Percentiles rank a stretch among this genome's conserved stretches.
phyloP scores from a whole-genome alignment of 2,329 filamentous ascomycete species.

The Aspergillus sp. region DNA sequence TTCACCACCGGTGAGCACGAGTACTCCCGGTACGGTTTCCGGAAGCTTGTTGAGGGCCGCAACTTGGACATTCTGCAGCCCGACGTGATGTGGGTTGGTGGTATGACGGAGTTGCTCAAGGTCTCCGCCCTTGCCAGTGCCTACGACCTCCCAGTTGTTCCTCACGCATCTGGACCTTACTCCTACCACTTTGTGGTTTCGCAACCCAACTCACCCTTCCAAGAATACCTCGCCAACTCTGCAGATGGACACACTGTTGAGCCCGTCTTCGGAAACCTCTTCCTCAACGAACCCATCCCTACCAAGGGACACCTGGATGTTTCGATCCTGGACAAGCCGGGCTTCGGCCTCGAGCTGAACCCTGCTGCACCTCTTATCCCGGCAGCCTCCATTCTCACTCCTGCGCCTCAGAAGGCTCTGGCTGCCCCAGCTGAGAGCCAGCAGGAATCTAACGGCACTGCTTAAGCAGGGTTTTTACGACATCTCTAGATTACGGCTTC shows the following conservation, averaged over 20 bases:
- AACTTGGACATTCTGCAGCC: slow-evolving; percentile 94
- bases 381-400: slow-evolving; percentile 70
- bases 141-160: slow-evolving; percentile 91
- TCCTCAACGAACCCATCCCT: slow-evolving; percentile 87
- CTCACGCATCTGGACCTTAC: slow-evolving; percentile 92
- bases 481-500: not conserved
- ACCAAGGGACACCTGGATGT: slow-evolving; percentile 78
- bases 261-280: slow-evolving; percentile 89
- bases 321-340: slow-evolving; percentile 79
- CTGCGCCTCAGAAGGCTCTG: slow-evolving; percentile 55
- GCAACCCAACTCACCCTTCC: slow-evolving; percentile 90
- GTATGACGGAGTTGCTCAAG: slow-evolving; percentile 87
- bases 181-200: slow-evolving; percentile 96
- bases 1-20: slow-evolving; percentile 97
- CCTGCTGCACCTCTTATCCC: slow-evolving; percentile 78
- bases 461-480: not conserved
- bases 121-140: slow-evolving; percentile 85
- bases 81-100: slow-evolving; percentile 96
- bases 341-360: slow-evolving; percentile 86
- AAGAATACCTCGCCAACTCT: slow-evolving; percentile 93
- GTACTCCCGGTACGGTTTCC: slow-evolving; percentile 91
- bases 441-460: slow-evolving; percentile 24
- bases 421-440: slow-evolving; percentile 37
- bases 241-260: slow-evolving; percentile 85
- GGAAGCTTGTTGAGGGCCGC: slow-evolving; percentile 86